phyloP scores from a whole-genome alignment of 768 basidiomycete species.

The Mycena chlorophos region DNA sequence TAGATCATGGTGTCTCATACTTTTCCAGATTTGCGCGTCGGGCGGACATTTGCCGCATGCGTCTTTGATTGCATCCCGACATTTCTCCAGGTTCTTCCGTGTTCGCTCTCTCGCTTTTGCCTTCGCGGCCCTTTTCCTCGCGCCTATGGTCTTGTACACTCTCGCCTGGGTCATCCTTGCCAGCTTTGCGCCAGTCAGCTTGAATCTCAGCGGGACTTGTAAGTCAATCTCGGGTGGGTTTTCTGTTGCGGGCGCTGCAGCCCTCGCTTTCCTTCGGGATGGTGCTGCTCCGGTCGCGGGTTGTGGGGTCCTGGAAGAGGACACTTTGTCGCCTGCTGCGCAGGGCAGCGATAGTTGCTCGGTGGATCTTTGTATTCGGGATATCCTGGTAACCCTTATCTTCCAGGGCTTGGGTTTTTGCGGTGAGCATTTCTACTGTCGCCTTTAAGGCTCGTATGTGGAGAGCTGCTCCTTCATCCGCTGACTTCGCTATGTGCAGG shows the following conservation, averaged over 20 bases:
- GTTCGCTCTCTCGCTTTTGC: neutral
- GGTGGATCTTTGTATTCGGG: neutral
- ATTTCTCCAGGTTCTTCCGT: neutral
- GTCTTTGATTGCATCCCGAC: neutral
- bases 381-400: neutral
- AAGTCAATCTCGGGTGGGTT: neutral
- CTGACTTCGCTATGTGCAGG: too few relatives aligned
- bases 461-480: too few relatives aligned
- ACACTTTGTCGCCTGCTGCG: neutral
- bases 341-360: neutral
- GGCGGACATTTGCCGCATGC: neutral
- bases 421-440: neutral
- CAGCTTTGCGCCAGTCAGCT: neutral
- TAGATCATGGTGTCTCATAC: constrained; percentile 1
- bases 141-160: neutral
- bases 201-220: neutral
- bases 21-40: constrained; percentile 4
- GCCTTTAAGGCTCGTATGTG: neutral
- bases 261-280: neutral
- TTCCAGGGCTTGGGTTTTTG: neutral
- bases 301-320: neutral
- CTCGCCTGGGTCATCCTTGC: neutral
- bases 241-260: neutral
- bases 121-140: neutral
- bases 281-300: neutral